A percentile compares a stretch with the other conserved stretches of the same genome.
Conservation (phyloP, 2,329 filamentous ascomycete genomes). For the Laburnicola sp. region DNA sequence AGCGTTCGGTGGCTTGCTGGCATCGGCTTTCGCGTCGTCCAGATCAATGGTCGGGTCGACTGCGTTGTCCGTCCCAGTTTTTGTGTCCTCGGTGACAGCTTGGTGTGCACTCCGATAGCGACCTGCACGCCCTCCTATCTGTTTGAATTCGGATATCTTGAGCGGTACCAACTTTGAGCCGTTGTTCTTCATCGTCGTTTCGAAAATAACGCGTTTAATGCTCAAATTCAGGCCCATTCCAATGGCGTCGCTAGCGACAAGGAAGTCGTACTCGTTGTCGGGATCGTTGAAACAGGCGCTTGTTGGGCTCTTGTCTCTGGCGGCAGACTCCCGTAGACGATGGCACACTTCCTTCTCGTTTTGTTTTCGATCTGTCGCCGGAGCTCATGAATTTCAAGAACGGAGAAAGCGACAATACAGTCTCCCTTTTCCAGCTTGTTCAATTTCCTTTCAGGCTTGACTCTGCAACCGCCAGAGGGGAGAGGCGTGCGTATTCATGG, state of each 20-base stretch:
- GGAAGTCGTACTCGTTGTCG: conserved; percentile 89
- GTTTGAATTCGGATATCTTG: conserved; percentile 78
- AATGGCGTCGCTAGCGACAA: conserved; percentile 93
- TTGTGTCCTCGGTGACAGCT: conserved; percentile 41
- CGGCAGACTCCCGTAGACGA: conserved; percentile 89
- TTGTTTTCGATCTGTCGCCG: conserved; percentile 74
- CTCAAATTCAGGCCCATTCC: conserved; percentile 95
- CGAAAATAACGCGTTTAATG: conserved; percentile 88
- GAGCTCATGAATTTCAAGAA: conserved; percentile 77
- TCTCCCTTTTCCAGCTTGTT: conserved; percentile 82
- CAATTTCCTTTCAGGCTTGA: conserved; percentile 66
- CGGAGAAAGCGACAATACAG: conserved; percentile 83
- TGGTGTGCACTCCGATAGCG: conserved; percentile 75
- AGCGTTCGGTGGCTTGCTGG: conserved; percentile 15
- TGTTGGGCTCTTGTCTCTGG: conserved; percentile 92
- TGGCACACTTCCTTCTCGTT: conserved; percentile 81
- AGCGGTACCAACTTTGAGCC: conserved; percentile 62
- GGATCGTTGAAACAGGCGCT: conserved; percentile 96
- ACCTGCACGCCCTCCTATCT: conserved; percentile 91
- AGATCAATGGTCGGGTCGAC: conserved; percentile 21
- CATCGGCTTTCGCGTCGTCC: conserved; percentile 21
- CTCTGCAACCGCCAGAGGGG: conserved; percentile 69
- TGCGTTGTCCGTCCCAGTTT: conserved; percentile 5
- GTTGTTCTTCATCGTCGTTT: conserved; percentile 73
- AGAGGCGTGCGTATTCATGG: conserved; percentile 82